phyloP scores from a whole-genome alignment of 1,139 yeast genomes.

The Suhomyces choctaworum region DNA sequence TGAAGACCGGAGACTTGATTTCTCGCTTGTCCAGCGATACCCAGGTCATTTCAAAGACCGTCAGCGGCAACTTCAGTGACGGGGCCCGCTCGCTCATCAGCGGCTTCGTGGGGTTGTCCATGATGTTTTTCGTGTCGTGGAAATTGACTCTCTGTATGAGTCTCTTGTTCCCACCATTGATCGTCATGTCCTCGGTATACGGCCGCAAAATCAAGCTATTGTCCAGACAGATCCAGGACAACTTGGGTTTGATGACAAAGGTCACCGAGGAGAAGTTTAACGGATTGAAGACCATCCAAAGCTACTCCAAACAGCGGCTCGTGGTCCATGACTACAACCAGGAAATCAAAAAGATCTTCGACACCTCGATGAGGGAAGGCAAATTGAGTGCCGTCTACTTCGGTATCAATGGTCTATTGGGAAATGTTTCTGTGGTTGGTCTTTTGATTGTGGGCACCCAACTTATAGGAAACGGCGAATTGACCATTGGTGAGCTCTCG shows the following conservation, averaged over 20 bases:
- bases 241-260: constrained; percentile 81
- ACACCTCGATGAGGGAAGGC: constrained; percentile 79
- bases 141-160: constrained; percentile 75
- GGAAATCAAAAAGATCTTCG: constrained; percentile 72
- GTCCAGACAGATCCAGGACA: constrained; percentile 78
- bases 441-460: constrained; percentile 80
- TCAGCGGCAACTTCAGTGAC: constrained; percentile 88
- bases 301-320: constrained; percentile 79
- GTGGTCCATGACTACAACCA: constrained; percentile 51
- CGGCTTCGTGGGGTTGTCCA: constrained; percentile 74
- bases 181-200: constrained; percentile 71
- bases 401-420: constrained; percentile 76
- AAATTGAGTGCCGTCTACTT: constrained; percentile 72
- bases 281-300: constrained; percentile 83
- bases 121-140: constrained; percentile 89
- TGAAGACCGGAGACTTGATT: constrained; percentile 89
- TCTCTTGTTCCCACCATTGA: constrained; percentile 77
- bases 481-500: constrained; percentile 86
- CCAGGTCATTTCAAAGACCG: constrained; percentile 80
- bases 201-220: constrained; percentile 78
- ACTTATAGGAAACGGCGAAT: constrained; percentile 66
- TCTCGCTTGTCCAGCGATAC: constrained; percentile 88
- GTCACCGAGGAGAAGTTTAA: constrained; percentile 90
- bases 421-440: constrained; percentile 76
- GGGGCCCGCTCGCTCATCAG: constrained; percentile 81